These are phyloP conservation scores for Glebionis coronaria DNA, from an alignment of 129 eudicot genomes.

Conservation along the genomic window DNA sequence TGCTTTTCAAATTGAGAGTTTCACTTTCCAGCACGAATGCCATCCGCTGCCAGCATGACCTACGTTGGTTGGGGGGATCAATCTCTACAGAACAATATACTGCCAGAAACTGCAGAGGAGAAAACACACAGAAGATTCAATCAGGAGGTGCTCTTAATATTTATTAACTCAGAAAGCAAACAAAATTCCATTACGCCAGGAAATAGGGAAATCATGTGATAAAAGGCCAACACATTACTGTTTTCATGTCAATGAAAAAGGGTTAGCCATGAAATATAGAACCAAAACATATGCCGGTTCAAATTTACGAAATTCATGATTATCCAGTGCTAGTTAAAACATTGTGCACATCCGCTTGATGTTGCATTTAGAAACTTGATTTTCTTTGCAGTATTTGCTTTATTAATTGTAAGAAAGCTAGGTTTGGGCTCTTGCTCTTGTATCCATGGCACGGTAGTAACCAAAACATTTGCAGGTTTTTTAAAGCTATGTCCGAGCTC, in stretches of 20 bases:
- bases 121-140: neutral
- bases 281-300: neutral
- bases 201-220: too few relatives aligned
- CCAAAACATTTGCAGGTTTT: neutral
- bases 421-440: neutral
- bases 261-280: neutral
- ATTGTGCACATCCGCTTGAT: neutral
- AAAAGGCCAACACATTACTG: too few relatives aligned
- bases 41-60: neutral
- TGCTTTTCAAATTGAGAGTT: neutral
- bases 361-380: neutral
- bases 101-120: neutral
- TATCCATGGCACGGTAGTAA: neutral
- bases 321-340: neutral
- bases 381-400: neutral
- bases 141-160: too few relatives aligned
- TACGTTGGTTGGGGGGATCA: neutral
- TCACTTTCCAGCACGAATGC: neutral
- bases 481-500: neutral
- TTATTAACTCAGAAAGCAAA: too few relatives aligned
- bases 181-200: too few relatives aligned
- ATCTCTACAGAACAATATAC: neutral
- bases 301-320: neutral
- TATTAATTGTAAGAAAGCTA: neutral
- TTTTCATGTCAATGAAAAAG: too few relatives aligned